Conservation (phyloP, 345 rosid genomes). For the Conringia planisiliqua region DNA sequence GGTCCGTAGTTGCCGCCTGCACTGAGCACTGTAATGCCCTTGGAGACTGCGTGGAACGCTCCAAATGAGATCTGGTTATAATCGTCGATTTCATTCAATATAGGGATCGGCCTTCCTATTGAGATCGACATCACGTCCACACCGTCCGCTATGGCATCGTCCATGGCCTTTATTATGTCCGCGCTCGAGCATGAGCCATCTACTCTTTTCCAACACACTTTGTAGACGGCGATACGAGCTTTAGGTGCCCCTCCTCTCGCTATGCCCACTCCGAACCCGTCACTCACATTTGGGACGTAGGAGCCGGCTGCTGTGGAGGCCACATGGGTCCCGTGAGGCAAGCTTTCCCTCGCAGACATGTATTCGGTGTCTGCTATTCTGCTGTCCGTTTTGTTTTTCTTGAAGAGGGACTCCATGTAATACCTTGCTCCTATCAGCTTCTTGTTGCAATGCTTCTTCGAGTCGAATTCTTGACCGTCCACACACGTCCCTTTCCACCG, state of each 20-base stretch:
- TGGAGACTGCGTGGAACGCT: constrained; percentile 51
- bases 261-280: constrained; percentile 42
- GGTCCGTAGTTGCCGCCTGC: constrained; percentile 49
- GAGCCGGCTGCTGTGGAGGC: constrained; percentile 52
- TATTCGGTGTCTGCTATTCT: constrained; percentile 28
- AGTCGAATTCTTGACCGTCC: constrained; percentile 11
- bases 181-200: constrained; percentile 14
- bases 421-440: constrained; percentile 56
- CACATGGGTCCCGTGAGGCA: constrained; percentile 58
- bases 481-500: constrained; percentile 27
- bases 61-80: constrained; percentile 26
- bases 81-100: constrained; percentile 23
- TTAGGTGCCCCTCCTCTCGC: constrained; percentile 51
- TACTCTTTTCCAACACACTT: constrained; percentile 42
- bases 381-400: constrained; percentile 12
- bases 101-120: constrained; percentile 25
- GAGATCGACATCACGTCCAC: constrained; percentile 32
- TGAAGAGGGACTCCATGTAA: constrained; percentile 29
- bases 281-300: constrained; percentile 34
- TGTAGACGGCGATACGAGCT: constrained; percentile 44
- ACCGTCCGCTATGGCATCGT: constrained; percentile 46
- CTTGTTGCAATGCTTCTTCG: constrained; percentile 38
- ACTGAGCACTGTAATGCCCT: constrained; percentile 42
- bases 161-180: constrained; percentile 50
- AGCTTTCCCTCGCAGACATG: constrained; percentile 46